Percentiles rank a stretch among this genome's conserved stretches.
Conservation (phyloP, 164 flowering plant genomes). For the grape (Vitis vinifera) region ASM3070453v1 NC_081813.1:16553001-16553500, state of each 20-base stretch:
- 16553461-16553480: not conserved
- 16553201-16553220: conserved; percentile 79
- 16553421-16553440: not conserved
- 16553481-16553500: not conserved
- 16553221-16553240: conserved; percentile 37
- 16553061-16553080: conserved; percentile 71
- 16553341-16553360: conserved; percentile 8
- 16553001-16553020: conserved; percentile 32
- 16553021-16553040: conserved; percentile 56
- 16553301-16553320: conserved; percentile 4
- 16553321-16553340: conserved; percentile 4
- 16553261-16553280: conserved; percentile 4
- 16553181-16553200: conserved; percentile 80
- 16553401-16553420: not conserved
- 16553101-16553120: conserved; percentile 53
- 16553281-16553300: conserved; percentile 1
- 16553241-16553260: conserved; percentile 18
- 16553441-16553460: not conserved
- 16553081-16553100: conserved; percentile 61
- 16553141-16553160: conserved; percentile 57
- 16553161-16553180: conserved; percentile 63
- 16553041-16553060: conserved; percentile 56
- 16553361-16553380: conserved; percentile 6
- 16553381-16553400: conserved; percentile 2
- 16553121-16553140: conserved; percentile 54